These are phyloP conservation scores for Euryodendron excelsum DNA, from an alignment of 148 eudicot species.

Conservation along the genomic window DNA sequence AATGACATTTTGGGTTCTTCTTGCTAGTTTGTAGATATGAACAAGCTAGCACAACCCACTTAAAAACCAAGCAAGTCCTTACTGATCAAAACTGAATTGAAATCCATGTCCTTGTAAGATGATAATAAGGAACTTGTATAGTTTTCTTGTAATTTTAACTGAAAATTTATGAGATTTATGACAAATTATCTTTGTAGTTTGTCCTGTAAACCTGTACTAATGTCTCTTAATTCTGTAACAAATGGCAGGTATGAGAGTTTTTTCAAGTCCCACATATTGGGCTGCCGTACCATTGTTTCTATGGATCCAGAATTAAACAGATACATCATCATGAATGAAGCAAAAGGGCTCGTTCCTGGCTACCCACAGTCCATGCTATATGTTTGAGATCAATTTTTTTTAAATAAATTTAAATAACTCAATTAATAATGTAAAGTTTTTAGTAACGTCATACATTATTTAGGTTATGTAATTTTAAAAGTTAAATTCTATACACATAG, in stretches of 20 bases:
- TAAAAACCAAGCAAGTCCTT: background rate
- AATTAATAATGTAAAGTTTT: too few relatives aligned
- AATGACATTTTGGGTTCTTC: background rate
- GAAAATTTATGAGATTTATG: background rate
- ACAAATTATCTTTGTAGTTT: background rate
- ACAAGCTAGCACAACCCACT: slow-evolving; percentile 7
- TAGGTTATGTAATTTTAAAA: too few relatives aligned
- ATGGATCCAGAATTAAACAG: slow-evolving; percentile 90
- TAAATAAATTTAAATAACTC: too few relatives aligned
- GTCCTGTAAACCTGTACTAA: background rate
- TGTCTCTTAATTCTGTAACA: background rate
- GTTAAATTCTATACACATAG: too few relatives aligned
- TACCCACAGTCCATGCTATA: slow-evolving; percentile 95
- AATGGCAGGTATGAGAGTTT: slow-evolving; percentile 67
- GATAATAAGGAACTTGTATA: background rate
- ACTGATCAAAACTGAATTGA: background rate
- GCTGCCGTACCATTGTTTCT: slow-evolving; percentile 89
- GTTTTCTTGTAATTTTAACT: background rate
- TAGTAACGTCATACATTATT: too few relatives aligned
- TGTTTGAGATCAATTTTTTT: too few relatives aligned
- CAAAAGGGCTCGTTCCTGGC: slow-evolving; percentile 88
- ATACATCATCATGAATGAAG: slow-evolving; percentile 76
- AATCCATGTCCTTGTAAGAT: background rate
- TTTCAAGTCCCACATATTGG: slow-evolving; percentile 88
- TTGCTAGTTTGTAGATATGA: background rate